These are phyloP conservation scores for Turnera subulata DNA, from an alignment of 345 rosid species.

Conservation along the genomic window DNA sequence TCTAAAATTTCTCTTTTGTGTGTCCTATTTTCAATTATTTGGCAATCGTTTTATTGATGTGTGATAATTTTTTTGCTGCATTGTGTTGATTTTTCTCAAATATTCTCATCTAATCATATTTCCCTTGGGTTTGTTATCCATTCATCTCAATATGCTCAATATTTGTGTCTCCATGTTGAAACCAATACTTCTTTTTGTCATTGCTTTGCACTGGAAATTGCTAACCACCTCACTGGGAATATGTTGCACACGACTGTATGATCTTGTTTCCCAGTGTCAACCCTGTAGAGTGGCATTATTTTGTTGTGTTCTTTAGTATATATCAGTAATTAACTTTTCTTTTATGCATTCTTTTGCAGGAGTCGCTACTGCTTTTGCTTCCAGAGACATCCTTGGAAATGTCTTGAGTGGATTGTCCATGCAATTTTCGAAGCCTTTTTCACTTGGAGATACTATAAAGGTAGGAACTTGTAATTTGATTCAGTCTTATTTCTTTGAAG, in stretches of 20 bases:
- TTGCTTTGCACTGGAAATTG: not conserved
- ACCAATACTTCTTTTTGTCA: too few relatives aligned
- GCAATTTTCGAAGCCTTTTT: constrained; percentile 85
- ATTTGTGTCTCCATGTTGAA: too few relatives aligned
- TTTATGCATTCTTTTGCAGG: constrained; percentile 39
- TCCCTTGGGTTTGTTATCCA: too few relatives aligned
- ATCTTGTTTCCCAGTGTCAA: not conserved
- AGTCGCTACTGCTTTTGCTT: constrained; percentile 98
- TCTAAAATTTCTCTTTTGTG: too few relatives aligned
- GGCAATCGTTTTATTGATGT: too few relatives aligned
- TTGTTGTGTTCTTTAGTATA: not conserved
- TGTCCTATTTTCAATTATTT: too few relatives aligned
- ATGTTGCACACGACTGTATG: constrained; percentile 1
- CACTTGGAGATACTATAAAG: constrained; percentile 91
- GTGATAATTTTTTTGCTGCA: too few relatives aligned
- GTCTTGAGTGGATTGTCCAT: constrained; percentile 86
- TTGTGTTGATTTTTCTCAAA: too few relatives aligned
- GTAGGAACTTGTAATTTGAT: constrained; percentile 33
- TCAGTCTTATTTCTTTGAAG: not conserved
- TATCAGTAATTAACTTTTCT: constrained; percentile 2
- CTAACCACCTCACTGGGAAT: not conserved
- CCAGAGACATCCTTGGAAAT: constrained; percentile 85
- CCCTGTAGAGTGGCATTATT: not conserved
- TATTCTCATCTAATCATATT: too few relatives aligned
- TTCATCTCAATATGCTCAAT: too few relatives aligned